Evolutionary conservation across 768 basidiomycete genomes (phyloP).

Genomic region (Leccinum barrowsii): DNA sequence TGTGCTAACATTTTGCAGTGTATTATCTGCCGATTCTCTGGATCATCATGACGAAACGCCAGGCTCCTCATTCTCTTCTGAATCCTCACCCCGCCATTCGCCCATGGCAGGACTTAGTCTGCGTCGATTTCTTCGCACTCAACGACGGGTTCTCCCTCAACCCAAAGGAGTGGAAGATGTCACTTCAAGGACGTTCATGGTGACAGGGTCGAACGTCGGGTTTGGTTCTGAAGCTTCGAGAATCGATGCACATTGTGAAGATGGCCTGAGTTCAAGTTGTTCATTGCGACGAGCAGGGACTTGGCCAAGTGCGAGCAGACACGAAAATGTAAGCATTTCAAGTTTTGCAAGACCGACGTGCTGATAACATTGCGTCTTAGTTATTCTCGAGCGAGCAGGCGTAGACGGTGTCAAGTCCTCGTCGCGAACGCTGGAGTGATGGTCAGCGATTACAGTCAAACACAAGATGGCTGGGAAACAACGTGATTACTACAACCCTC

Average conservation of each 20-base stretch:
- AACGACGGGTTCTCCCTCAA: constrained; percentile 21
- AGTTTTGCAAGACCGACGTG: not conserved
- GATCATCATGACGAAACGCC: too few species aligned
- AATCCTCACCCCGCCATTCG: too few species aligned
- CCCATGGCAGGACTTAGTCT: constrained; percentile 14
- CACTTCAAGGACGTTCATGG: constrained; percentile 45
- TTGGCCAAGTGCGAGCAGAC: constrained; percentile 24
- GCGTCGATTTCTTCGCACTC: constrained; percentile 20
- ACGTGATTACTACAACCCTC: constrained; percentile 29
- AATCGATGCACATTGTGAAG: constrained; percentile 23
- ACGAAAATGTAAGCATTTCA: constrained; percentile 11
- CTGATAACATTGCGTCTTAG: constrained; percentile 2
- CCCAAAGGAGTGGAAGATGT: constrained; percentile 29
- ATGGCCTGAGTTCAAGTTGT: constrained; percentile 26
- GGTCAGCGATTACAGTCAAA: constrained; percentile 19
- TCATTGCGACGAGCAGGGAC: constrained; percentile 35
- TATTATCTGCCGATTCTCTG: too few species aligned
- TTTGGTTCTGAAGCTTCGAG: constrained; percentile 28
- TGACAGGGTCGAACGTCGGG: constrained; percentile 49
- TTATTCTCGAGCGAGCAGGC: constrained; percentile 14
- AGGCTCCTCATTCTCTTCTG: too few species aligned
- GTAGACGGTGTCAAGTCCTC: constrained; percentile 11
- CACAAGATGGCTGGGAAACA: constrained; percentile 47
- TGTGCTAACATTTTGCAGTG: too few species aligned
- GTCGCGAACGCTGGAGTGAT: constrained; percentile 32